These are phyloP conservation scores for Penicillium herquei DNA, from an alignment of 495 filamentous ascomycete genomes.

Conservation along the genomic window DNA sequence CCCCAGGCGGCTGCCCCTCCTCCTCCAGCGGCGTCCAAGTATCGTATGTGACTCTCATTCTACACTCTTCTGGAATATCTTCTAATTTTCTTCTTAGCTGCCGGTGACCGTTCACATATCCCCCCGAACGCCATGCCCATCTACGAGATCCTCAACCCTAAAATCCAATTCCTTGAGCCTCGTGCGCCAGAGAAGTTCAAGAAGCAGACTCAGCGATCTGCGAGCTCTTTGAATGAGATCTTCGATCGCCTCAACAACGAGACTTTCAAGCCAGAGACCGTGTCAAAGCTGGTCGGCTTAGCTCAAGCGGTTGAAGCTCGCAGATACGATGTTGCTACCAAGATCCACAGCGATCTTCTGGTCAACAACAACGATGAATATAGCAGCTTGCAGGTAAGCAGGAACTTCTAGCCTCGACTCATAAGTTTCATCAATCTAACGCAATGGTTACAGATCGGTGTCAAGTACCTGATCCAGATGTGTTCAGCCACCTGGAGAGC, in stretches of 20 bases:
- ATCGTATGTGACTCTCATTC: constrained; percentile 54
- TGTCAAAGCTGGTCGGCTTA: constrained; percentile 66
- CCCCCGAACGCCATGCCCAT: constrained; percentile 70
- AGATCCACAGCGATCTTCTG: constrained; percentile 78
- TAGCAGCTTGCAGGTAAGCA: constrained; percentile 91
- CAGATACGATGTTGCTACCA: constrained; percentile 73
- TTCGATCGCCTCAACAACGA: constrained; percentile 98
- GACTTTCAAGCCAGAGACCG: constrained; percentile 79
- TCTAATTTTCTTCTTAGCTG: constrained; percentile 41
- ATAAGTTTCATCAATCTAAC: neutral
- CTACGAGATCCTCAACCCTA: constrained; percentile 74
- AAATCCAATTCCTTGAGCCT: constrained; percentile 84
- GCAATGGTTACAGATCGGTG: constrained; percentile 62
- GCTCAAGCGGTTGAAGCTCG: constrained; percentile 64
- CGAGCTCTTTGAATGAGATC: constrained; percentile 84
- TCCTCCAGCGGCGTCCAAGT: constrained; percentile 51
- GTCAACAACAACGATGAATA: constrained; percentile 81
- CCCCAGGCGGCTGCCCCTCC: constrained; percentile 47
- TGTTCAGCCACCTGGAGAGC: constrained; percentile 68
- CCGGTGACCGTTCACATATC: constrained; percentile 90
- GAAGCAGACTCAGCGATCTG: constrained; percentile 64
- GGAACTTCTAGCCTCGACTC: neutral
- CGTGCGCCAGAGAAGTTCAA: constrained; percentile 80
- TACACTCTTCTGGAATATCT: constrained; percentile 9
- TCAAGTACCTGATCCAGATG: constrained; percentile 91